A percentile compares a stretch with the other conserved stretches of the same genome.
Conservation (phyloP, 2,329 filamentous ascomycete genomes). For the Amylocarpus encephaloides region DNA sequence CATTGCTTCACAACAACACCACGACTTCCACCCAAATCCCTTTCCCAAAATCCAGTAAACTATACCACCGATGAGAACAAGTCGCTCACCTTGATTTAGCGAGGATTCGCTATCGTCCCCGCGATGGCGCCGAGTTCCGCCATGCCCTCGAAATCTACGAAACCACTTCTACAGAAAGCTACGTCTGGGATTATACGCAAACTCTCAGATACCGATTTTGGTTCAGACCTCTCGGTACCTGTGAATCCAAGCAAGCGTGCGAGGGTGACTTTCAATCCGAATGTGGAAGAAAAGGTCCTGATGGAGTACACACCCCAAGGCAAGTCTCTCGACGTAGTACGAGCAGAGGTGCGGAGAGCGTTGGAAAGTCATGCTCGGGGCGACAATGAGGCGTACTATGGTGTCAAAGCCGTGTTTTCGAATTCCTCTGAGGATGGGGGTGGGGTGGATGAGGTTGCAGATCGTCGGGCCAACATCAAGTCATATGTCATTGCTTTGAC, state of each 20-base stretch:
- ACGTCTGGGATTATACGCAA: slow-evolving; percentile 28
- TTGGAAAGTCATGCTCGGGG: slow-evolving; percentile 51
- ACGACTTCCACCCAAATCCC: background rate
- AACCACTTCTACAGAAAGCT: slow-evolving; percentile 26
- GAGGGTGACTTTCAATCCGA: slow-evolving; percentile 29
- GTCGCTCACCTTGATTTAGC: background rate
- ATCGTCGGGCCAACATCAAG: slow-evolving; percentile 38
- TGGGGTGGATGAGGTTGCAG: slow-evolving; percentile 9
- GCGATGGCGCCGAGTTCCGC: slow-evolving; percentile 8
- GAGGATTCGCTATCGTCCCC: slow-evolving; percentile 12
- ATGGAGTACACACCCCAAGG: slow-evolving; percentile 23
- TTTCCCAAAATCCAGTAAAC: background rate
- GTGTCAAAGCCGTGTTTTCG: slow-evolving; percentile 51
- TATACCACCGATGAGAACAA: slow-evolving; percentile 13
- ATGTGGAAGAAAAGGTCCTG: slow-evolving; percentile 31
- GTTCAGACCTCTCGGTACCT: slow-evolving; percentile 21
- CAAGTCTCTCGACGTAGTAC: slow-evolving; percentile 22
- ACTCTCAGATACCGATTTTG: slow-evolving; percentile 24
- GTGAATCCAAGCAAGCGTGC: slow-evolving; percentile 26
- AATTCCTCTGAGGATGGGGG: slow-evolving; percentile 18
- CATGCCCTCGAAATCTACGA: slow-evolving; percentile 20
- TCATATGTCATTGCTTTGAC: slow-evolving; percentile 58
- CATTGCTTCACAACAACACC: background rate
- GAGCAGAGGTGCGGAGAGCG: slow-evolving; percentile 31
- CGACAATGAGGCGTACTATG: slow-evolving; percentile 54